Base-by-base conservation (phyloP, 768 basidiomycete genomes). In the Phylloporus sp. region DNA sequence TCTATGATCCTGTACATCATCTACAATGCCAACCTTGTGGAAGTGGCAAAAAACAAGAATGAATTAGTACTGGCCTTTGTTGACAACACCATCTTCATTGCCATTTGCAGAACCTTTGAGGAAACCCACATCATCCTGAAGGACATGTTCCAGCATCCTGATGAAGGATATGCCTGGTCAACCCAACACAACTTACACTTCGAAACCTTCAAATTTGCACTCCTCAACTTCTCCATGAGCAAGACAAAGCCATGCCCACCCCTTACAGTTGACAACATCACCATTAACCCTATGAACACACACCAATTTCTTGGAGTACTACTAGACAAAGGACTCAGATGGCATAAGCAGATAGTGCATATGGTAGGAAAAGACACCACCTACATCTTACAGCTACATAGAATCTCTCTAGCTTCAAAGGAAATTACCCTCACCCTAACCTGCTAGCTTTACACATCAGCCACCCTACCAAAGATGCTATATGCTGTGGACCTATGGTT, bases 1-100 rank as follows among this genome's bases (percentile, higher is more conserved):
- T 66, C 66, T 0, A 62, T 62, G 33, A 47, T 68, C 1, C 42
- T 64, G 0, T 69, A 66, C 43, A 52, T 62, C 5, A 58, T 69
- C 13, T 69, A 65, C 53, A 71, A 69, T 36, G 10, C 67, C 0
- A 45, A 56, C 39, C 48, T 67, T 0, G 17, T 58, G 0, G 38
- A 58, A 0, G 15, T 39, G 0, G 48, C 64, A 0, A 43, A 41
- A 2, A 9, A 22, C 0, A 37, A 48, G 3, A 28, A 45, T 0
- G 59, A 68, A 36, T 23, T 54, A 0, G 43, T 63, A 2, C 40
- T 63, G 6, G 63, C 60, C 0, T 72, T 67, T 31, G 60, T 70
- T 0, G 61, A 72, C 28, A 58, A 72, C 40, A 55, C 53, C 0
- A 59, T 55, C 2, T 45, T 68, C 1, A 11, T 70, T 0, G 69